Evolutionary conservation across 208 protist genomes (phyloP), one percentile per base, ranked within the genome.

Genomic region (Leishmania tropica): DNA sequence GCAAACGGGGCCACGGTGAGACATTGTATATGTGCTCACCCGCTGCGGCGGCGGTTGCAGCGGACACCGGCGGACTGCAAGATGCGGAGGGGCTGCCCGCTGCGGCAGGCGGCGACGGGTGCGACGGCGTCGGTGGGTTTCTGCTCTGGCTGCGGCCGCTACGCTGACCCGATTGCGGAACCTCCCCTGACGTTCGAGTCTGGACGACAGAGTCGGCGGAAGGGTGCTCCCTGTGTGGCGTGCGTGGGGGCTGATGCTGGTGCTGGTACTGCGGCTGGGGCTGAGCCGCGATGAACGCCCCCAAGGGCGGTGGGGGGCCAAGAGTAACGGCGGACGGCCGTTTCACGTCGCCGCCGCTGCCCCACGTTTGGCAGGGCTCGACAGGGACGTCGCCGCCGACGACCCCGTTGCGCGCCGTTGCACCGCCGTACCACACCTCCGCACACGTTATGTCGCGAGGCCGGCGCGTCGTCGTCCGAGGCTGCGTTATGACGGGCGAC

Each of bases 21-120:
- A 86, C 62, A 64, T 86, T 86, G 68, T 86, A 86, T 1, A 79
- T 15, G 78, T 86, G 83, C n/a, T 82, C 83, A 42, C 56, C n/a
- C 31, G 53, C 67, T 42, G 37, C 51, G 40, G 73, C 73, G 73
- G 68, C 13, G 5, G 75, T 8, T 31, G 58, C 47, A 35, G 75
- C 58, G 75, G 51, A 15, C 45, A 74, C 68, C 42, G 68, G 68
- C 45, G 40, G 45, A 74, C 42, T 53, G 68, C 45, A 37, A 8
- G 42, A 74, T 13, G 37, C 68, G 7, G 68, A 28, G 42, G 7
- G 45, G 42, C 24, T 48, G 21, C 68, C 42, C 3, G 68, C 24
- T 76, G 73, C 35, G 5, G 11, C 73, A 28, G 2, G 42, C 45
- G 24, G 76, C 56, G 62, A 47, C 62, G 19, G 64, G 2, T n/a